Percentiles rank a stretch among this genome's conserved stretches.
Evolutionary conservation across 306 rosid species (phyloP).

Genomic region (Pyrus betulifolia): DNA sequence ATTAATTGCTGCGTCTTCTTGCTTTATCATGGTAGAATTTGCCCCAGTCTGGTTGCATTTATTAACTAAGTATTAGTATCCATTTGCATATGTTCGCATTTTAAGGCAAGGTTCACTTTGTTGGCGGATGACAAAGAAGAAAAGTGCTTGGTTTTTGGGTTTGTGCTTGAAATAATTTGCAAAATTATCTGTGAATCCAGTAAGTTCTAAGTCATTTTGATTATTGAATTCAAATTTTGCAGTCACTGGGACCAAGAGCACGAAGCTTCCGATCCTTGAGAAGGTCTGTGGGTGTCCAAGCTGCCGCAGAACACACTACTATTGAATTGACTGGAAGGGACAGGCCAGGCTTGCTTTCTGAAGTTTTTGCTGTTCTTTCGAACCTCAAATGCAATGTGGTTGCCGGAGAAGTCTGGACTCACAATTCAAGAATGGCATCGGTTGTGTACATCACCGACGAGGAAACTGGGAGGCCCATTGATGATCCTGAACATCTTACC

Average conservation of each 20-base stretch:
- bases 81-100: not conserved
- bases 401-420: conserved; percentile 98
- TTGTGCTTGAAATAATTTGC: not conserved
- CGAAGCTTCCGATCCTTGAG: conserved; percentile 75
- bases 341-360: conserved; percentile 92
- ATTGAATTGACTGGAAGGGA: conserved; percentile 90
- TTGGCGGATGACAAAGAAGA: conserved; percentile 3
- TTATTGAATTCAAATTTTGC: conserved; percentile 12
- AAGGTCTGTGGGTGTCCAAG: conserved; percentile 88
- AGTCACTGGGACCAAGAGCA: conserved; percentile 81
- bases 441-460: conserved; percentile 78
- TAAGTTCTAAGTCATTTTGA: conserved; percentile 10
- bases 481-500: conserved; percentile 49
- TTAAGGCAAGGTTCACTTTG: not conserved
- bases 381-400: conserved; percentile 95
- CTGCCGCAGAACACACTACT: conserved; percentile 63
- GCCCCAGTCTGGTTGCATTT: not conserved
- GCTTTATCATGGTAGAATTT: not conserved
- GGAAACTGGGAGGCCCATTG: conserved; percentile 49
- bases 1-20: not conserved
- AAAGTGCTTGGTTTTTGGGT: conserved; percentile 9
- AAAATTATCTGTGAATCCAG: not conserved
- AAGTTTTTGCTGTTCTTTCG: conserved; percentile 88
- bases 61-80: not conserved
- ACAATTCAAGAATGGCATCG: conserved; percentile 94